Percentiles rank a stretch among this genome's conserved stretches.
phyloP scores from a whole-genome alignment of 169 alveolate genomes.

The Plasmodium yoelii region DNA sequence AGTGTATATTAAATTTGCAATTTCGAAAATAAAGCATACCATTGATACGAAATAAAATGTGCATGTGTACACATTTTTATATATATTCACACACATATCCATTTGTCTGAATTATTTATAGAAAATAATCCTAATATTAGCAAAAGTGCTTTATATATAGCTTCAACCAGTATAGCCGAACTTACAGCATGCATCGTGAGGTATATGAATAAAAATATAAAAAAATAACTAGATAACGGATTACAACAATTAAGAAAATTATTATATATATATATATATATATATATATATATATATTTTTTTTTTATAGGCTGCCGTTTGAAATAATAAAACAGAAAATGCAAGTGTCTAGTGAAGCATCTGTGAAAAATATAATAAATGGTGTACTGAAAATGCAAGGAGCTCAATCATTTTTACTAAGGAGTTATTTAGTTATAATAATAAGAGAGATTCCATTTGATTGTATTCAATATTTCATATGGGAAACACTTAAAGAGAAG shows the following conservation, averaged over 20 bases:
- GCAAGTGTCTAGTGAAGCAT: conserved; percentile 88
- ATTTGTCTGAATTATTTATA: neutral
- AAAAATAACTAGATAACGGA: conserved; percentile 11
- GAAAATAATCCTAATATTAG: conserved; percentile 44
- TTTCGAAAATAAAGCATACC: neutral
- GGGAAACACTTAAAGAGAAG: conserved; percentile 87
- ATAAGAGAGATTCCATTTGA: conserved; percentile 94
- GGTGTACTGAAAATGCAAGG: conserved; percentile 87
- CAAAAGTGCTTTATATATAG: conserved; percentile 44
- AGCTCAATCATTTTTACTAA: conserved; percentile 87
- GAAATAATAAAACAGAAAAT: conserved; percentile 93
- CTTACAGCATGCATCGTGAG: conserved; percentile 35
- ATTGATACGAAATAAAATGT: neutral
- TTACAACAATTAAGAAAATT: neutral
- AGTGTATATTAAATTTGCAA: neutral
- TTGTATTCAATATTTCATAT: conserved; percentile 91
- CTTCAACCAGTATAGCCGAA: conserved; percentile 63
- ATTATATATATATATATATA: neutral
- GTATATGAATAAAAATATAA: conserved; percentile 6
- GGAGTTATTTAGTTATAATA: conserved; percentile 87
- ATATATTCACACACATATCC: neutral
- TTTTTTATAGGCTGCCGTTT: conserved; percentile 90
- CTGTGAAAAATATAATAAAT: conserved; percentile 80
- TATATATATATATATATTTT: too few relatives aligned
- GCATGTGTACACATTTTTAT: neutral